Evolutionary conservation across 306 rosid genomes (phyloP).

Genomic region (Carpinus viminea): DNA sequence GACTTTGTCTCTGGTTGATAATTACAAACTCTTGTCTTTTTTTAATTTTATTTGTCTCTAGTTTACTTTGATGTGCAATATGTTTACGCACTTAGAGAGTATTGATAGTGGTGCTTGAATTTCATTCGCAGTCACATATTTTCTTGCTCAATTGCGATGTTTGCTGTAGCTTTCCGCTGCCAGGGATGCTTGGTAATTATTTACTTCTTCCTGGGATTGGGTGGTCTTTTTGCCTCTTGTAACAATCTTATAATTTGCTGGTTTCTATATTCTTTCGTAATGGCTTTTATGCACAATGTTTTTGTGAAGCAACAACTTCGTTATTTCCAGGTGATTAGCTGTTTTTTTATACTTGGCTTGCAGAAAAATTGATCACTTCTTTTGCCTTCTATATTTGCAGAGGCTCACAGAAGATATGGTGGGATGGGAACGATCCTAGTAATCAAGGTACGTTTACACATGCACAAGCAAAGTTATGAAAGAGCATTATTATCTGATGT

Average conservation of each 20-base stretch:
- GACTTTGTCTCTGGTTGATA: constrained; percentile 16
- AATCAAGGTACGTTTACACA: constrained; percentile 60
- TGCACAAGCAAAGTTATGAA: constrained; percentile 8
- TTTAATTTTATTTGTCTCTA: background rate
- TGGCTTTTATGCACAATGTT: constrained; percentile 7
- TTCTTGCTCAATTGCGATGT: constrained; percentile 93
- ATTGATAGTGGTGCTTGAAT: constrained; percentile 31
- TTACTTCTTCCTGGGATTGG: constrained; percentile 22
- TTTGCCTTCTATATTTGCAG: constrained; percentile 45
- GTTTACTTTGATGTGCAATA: background rate
- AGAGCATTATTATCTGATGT: background rate
- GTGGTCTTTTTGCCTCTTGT: constrained; percentile 6
- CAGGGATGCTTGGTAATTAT: constrained; percentile 82
- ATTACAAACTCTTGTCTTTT: constrained; percentile 4
- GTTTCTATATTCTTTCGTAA: constrained; percentile 3
- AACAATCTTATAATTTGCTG: constrained; percentile 9
- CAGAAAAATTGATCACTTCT: constrained; percentile 17
- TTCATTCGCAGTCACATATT: constrained; percentile 71
- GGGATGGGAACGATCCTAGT: constrained; percentile 96
- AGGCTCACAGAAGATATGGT: constrained; percentile 78
- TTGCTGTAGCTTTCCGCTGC: constrained; percentile 90
- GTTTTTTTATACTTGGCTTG: constrained; percentile 20
- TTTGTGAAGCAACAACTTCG: constrained; percentile 13
- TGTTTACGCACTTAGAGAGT: background rate
- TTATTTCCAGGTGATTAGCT: constrained; percentile 2